Conservation (phyloP, 1,284 basidiomycete genomes). For the Leccinum olivaceoglutinosum region DNA sequence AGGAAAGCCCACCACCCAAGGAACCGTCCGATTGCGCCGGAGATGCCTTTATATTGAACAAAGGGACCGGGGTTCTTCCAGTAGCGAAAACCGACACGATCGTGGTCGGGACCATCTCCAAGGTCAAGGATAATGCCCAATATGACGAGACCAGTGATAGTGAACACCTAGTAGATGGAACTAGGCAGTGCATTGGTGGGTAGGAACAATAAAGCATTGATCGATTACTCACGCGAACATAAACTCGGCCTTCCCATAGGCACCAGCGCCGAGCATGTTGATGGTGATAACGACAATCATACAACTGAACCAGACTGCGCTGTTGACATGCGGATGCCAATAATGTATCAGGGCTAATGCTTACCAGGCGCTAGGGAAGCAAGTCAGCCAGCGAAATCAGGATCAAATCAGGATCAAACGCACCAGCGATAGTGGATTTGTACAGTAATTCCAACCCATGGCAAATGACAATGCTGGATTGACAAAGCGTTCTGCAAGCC, state of each 20-base stretch:
- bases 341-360: slow-evolving; percentile 39
- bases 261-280: slow-evolving; percentile 56
- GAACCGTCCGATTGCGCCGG: slow-evolving; percentile 47
- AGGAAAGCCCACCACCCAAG: slow-evolving; percentile 50
- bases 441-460: slow-evolving; percentile 72
- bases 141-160: slow-evolving; percentile 45
- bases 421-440: slow-evolving; percentile 53
- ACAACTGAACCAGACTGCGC: slow-evolving; percentile 54
- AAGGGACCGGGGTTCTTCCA: slow-evolving; percentile 57
- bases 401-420: slow-evolving; percentile 5
- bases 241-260: slow-evolving; percentile 54
- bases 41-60: slow-evolving; percentile 38
- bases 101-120: slow-evolving; percentile 52
- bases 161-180: slow-evolving; percentile 57
- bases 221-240: slow-evolving; percentile 37
- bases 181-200: slow-evolving; percentile 24
- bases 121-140: slow-evolving; percentile 46
- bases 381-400: neutral
- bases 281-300: slow-evolving; percentile 59
- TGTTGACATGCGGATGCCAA: slow-evolving; percentile 47
- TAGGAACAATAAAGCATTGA: neutral
- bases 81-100: slow-evolving; percentile 46
- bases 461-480: slow-evolving; percentile 65
- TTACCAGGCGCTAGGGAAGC: slow-evolving; percentile 24
- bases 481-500: slow-evolving; percentile 64